These are phyloP conservation scores for Candida sp. DNA, from an alignment of 1,139 yeast species.

Conservation along the genomic window DNA sequence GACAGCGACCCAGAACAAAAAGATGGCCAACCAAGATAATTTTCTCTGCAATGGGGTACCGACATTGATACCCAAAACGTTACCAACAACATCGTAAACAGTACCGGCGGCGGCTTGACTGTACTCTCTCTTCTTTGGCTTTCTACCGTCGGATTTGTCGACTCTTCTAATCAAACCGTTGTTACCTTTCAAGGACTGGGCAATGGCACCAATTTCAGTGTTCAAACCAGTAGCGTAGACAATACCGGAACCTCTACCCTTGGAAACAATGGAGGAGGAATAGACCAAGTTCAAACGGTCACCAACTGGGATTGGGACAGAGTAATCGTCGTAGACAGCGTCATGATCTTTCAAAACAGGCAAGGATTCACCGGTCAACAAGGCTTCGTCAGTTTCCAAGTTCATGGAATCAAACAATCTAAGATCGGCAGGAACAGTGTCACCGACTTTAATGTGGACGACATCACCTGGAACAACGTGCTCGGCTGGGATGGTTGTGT, in stretches of 20 bases:
- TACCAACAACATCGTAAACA: constrained; percentile 49
- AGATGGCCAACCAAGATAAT: constrained; percentile 71
- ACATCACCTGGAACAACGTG: constrained; percentile 82
- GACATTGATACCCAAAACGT: constrained; percentile 71
- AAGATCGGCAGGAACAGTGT: constrained; percentile 80
- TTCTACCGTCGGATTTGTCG: constrained; percentile 22
- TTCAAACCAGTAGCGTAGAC: constrained; percentile 68
- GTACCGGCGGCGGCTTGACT: constrained; percentile 47
- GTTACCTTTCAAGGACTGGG: constrained; percentile 56
- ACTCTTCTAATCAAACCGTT: constrained; percentile 21
- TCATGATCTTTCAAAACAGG: constrained; percentile 64
- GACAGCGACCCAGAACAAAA: constrained; percentile 73
- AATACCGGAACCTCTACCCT: constrained; percentile 79
- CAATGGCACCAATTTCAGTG: constrained; percentile 82
- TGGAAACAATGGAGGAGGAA: constrained; percentile 72
- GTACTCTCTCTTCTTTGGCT: constrained; percentile 43
- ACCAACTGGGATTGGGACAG: constrained; percentile 62
- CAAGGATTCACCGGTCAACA: constrained; percentile 80
- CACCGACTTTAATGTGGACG: constrained; percentile 70
- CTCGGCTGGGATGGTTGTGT: constrained; percentile 61
- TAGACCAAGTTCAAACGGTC: constrained; percentile 78
- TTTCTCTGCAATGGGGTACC: constrained; percentile 81
- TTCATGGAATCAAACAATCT: constrained; percentile 65
- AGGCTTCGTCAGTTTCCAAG: constrained; percentile 82
- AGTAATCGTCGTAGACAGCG: constrained; percentile 37